phyloP scores from a whole-genome alignment of 768 basidiomycete genomes.

The Phaeolepiota aurea region DNA sequence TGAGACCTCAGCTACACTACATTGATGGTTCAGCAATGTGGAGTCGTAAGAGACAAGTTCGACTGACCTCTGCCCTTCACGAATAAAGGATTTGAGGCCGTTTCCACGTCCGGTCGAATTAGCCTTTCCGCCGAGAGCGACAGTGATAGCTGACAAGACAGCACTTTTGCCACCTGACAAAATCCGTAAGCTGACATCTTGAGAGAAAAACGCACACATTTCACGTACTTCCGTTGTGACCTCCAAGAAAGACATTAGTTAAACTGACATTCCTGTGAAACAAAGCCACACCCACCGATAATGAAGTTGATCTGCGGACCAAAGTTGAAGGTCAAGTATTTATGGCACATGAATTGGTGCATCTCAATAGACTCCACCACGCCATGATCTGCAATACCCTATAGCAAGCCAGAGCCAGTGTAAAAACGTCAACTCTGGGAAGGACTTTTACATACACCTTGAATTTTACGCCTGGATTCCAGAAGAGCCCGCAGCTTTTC shows the following conservation, averaged over 20 bases:
- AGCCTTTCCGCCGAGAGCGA: slow-evolving; percentile 92
- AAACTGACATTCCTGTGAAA: background rate
- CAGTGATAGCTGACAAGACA: slow-evolving; percentile 84
- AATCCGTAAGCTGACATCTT: slow-evolving; percentile 1
- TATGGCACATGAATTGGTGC: slow-evolving; percentile 96
- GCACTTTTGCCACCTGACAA: slow-evolving; percentile 89
- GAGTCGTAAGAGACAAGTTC: no score
- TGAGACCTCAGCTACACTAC: slow-evolving; percentile 67
- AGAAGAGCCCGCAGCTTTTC: slow-evolving; percentile 48
- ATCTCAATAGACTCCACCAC: slow-evolving; percentile 83
- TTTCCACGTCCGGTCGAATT: slow-evolving; percentile 82
- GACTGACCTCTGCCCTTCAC: slow-evolving; percentile 73
- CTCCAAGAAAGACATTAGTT: slow-evolving; percentile 23
- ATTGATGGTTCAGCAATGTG: no score
- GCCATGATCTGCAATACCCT: slow-evolving; percentile 82
- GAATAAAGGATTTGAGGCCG: slow-evolving; percentile 79
- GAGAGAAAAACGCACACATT: background rate
- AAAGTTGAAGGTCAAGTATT: slow-evolving; percentile 73
- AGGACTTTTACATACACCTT: slow-evolving; percentile 29
- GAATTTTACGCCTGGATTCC: slow-evolving; percentile 34
- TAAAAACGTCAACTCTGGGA: background rate
- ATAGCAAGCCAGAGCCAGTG: slow-evolving; percentile 4
- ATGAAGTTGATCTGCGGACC: slow-evolving; percentile 97
- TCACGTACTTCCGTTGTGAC: slow-evolving; percentile 85
- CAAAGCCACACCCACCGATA: slow-evolving; percentile 49